These are phyloP conservation scores for Physcomitrium patens DNA, from an alignment of 225 moss, liverwort and hornwort species.

Conservation along the genomic window DNA sequence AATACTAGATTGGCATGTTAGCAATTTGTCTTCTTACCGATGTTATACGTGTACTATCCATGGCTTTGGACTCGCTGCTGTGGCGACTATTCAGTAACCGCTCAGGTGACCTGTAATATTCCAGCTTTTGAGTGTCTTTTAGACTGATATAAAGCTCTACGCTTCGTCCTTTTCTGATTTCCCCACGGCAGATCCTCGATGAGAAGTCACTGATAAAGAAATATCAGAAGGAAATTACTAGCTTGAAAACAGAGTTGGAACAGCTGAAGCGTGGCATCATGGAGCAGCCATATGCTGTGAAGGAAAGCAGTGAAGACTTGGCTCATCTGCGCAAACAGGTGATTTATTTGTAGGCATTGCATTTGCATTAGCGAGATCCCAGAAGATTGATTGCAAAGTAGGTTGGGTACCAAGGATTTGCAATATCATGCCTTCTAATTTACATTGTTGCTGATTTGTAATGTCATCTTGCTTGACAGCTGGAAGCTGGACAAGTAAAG, in stretches of 20 bases:
- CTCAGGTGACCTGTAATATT: neutral
- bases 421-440: slow-evolving; percentile 14
- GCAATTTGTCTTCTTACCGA: slow-evolving; percentile 13
- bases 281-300: slow-evolving; percentile 77
- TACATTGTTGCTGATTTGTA: slow-evolving; percentile 9
- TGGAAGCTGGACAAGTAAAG: slow-evolving; percentile 97
- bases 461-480: slow-evolving; percentile 44
- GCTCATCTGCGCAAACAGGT: slow-evolving; percentile 94
- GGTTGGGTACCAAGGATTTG: neutral
- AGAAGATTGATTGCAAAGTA: slow-evolving; percentile 11
- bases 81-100: slow-evolving; percentile 5
- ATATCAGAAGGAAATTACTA: slow-evolving; percentile 96
- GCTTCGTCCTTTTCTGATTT: neutral
- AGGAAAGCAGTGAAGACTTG: slow-evolving; percentile 76
- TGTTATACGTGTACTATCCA: slow-evolving; percentile 8
- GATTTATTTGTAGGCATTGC: slow-evolving; percentile 7
- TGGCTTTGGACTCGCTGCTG: slow-evolving; percentile 7
- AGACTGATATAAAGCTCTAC: slow-evolving; percentile 17
- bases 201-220: slow-evolving; percentile 98
- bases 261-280: slow-evolving; percentile 92
- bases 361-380: slow-evolving; percentile 13
- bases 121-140: slow-evolving; percentile 9
- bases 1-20: slow-evolving; percentile 6
- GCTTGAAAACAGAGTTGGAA: slow-evolving; percentile 90
- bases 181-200: slow-evolving; percentile 75